These are phyloP conservation scores for Fusarium duplospermum DNA, from an alignment of 2,329 filamentous ascomycete species.

Conservation along the genomic window DNA sequence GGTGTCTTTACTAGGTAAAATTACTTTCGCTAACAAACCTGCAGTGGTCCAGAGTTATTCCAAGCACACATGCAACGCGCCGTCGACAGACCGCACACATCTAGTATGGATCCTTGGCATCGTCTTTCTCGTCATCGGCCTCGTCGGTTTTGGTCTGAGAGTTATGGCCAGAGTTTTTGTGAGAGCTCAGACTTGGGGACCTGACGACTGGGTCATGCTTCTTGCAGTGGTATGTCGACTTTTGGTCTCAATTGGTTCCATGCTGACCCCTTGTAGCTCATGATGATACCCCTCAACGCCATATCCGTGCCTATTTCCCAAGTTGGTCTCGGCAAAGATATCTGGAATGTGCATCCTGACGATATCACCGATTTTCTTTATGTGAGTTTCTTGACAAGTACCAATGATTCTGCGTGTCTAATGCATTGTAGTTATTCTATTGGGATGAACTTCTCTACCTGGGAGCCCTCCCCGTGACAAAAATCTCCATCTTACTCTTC, in stretches of 20 bases:
- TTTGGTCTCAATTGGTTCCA: fast-evolving
- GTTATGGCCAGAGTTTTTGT: conserved; percentile 21
- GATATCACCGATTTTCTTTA: conserved; percentile 18
- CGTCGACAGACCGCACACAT: conserved; percentile 14
- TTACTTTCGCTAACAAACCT: background rate
- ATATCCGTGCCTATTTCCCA: conserved; percentile 2
- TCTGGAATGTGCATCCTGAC: conserved; percentile 17
- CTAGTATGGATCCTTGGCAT: conserved; percentile 11
- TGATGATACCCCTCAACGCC: conserved; percentile 19
- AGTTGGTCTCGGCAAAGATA: conserved; percentile 7
- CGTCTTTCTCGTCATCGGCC: conserved; percentile 5
- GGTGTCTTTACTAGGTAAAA: background rate
- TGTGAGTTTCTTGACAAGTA: background rate
- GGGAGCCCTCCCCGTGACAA: background rate
- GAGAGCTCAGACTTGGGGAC: conserved; percentile 13
- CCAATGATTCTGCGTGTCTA: too few relatives aligned
- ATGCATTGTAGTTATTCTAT: background rate
- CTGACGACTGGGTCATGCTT: conserved; percentile 23
- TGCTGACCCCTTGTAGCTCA: background rate
- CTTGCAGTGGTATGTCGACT: conserved; percentile 10
- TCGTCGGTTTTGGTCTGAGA: conserved; percentile 9
- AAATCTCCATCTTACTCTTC: conserved; percentile 21
- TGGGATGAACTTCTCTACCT: conserved; percentile 20
- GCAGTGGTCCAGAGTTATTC: conserved; percentile 15
- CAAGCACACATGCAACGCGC: conserved; percentile 15